These are phyloP conservation scores for Gossypium lobatum DNA, from an alignment of 441 rosid species.

Conservation along the genomic window DNA sequence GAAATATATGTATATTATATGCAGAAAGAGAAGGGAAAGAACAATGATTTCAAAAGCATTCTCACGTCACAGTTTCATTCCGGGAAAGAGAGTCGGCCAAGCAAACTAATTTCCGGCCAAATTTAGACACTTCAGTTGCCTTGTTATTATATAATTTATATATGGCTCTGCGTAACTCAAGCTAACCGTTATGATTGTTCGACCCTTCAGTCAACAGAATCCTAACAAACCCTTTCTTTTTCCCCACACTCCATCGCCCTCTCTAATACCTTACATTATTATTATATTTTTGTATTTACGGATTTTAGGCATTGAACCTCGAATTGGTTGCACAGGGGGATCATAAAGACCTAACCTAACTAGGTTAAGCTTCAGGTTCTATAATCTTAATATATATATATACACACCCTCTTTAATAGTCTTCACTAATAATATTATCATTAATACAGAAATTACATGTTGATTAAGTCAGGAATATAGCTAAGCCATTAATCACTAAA, in stretches of 20 bases:
- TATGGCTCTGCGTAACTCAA: constrained; percentile 48
- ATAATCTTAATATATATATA: constrained; percentile 1
- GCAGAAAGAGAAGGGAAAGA: constrained; percentile 4
- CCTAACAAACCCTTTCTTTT: constrained; percentile 43
- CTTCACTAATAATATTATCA: background rate
- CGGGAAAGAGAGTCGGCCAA: constrained; percentile 57
- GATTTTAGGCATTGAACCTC: background rate
- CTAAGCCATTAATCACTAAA: constrained; percentile 3
- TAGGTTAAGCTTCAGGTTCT: background rate
- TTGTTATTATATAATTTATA: constrained; percentile 25
- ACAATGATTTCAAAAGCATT: constrained; percentile 19
- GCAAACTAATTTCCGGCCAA: constrained; percentile 55
- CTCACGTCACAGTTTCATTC: constrained; percentile 44
- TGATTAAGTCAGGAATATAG: background rate
- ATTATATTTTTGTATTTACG: background rate
- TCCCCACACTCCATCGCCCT: constrained; percentile 10
- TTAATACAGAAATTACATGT: constrained; percentile 5
- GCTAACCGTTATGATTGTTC: constrained; percentile 73
- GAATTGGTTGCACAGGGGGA: background rate
- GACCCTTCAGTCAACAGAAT: constrained; percentile 57
- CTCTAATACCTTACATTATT: background rate
- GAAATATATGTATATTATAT: background rate
- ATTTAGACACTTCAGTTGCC: constrained; percentile 18
- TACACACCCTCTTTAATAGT: background rate
- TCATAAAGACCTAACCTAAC: background rate